Base-by-base conservation (phyloP, 2,329 filamentous ascomycete genomes). In the Ustulina deusta region DNA sequence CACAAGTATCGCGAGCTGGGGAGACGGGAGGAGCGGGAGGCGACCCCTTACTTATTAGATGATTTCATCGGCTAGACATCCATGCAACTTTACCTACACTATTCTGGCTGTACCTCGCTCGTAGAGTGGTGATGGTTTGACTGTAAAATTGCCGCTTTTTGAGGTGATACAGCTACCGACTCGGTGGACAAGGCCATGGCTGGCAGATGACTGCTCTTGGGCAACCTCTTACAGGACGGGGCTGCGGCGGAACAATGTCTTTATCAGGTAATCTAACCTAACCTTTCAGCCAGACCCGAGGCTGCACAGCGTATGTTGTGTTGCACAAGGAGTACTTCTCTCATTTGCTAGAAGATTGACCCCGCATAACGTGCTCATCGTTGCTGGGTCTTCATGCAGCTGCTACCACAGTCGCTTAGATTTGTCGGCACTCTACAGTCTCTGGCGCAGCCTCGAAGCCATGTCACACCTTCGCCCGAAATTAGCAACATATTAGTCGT, bases 241-340 rank as follows among this genome's bases (percentile, higher is more conserved):
- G 3, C 49, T 20, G 20, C 54, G 42, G 29, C 34, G 49, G 36
- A 40, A n/a, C 13, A 25, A 11, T 29, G 46, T n/a, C 10, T 22
- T 46, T 22, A 22, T 22, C 11, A 46, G 13, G 20, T 46, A 17
- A 7, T 40, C 36, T 15, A 11, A 15, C 13, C 15, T n/a, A n/a
- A 4, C 20, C 42, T n/a, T n/a, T n/a, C 29, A 27, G 22, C n/a
- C 29, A 32, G 9, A 56, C 48, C 61, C 34, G 49, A 60, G 17
- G 38, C 59, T 44, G 27, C 65, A 60, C 32, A 42, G 40, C 27
- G 34, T 27, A 51, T 61, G 36, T 22, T 11, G 48, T 55, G 59
- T 48, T 1, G 48, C 51, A 10, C 42, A 60, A 57, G 48, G 48
- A 40, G 42, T 1, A 15, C 2, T 22, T n/a, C 25, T 54, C 11